These are phyloP conservation scores for Dictyostelium brefeldianum DNA, from an alignment of 78 protist species.

Conservation along the genomic window DNA sequence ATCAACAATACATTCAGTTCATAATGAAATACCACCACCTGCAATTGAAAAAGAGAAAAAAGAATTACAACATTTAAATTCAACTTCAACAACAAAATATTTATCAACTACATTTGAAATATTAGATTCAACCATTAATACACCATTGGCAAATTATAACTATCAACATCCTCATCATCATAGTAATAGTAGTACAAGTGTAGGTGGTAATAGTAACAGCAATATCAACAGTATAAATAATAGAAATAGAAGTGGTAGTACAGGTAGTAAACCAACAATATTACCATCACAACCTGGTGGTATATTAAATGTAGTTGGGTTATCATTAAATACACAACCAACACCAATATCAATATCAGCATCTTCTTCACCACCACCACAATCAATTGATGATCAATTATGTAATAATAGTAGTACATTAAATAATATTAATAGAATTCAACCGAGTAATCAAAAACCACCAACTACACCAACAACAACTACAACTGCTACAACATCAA, in stretches of 20 bases:
- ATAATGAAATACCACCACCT: neutral
- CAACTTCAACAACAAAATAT: neutral
- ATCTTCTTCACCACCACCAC: neutral
- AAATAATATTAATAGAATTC: neutral
- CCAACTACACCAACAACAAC: neutral
- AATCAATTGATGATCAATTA: neutral
- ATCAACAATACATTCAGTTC: neutral
- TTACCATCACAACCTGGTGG: neutral
- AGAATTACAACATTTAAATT: neutral
- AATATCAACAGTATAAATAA: neutral
- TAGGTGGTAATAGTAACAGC: too few relatives aligned
- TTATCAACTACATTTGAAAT: neutral
- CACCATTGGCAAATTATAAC: neutral
- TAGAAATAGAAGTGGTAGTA: constrained; percentile 21
- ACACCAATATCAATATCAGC: constrained; percentile 19
- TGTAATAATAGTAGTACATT: neutral
- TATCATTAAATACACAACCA: neutral
- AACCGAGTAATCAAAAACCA: neutral
- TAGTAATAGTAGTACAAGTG: too few relatives aligned
- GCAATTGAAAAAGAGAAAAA: constrained; percentile 6
- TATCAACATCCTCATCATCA: too few relatives aligned
- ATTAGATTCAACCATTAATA: constrained; percentile 23
- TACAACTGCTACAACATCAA: neutral
- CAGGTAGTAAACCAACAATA: constrained; percentile 3
- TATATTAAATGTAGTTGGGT: neutral